Evolutionary conservation across 495 filamentous ascomycete species (phyloP), one percentile per base, ranked within the genome.

Genomic region (Cryomyces minteri): DNA sequence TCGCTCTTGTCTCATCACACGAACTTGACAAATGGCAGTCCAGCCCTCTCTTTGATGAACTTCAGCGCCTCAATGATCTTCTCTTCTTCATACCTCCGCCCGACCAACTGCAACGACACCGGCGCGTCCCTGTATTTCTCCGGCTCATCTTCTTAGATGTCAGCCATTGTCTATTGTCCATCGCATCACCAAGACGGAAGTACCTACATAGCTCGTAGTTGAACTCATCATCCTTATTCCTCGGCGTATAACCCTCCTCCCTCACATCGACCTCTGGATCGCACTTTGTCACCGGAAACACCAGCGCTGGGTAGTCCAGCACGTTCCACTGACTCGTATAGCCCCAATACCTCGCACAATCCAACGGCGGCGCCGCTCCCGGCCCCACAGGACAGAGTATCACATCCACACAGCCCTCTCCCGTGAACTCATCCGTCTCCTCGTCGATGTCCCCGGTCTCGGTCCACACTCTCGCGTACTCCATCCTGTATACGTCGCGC

Each of bases 271-370:
- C 39, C 7, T 43, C 50, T 28, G 54, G 51, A 36, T 73, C 69
- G 10, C 73, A 69, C 14, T 57, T 57, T 7, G 68, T 36, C 18
- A 69, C 67, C 0, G 76, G 76, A 52, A 82, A 77, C 0, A 75
- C 62, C 4, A 65, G 57, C 18, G 67, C 70, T 7, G 77, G 82
- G 49, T 78, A 77, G 54, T 84, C 79, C 0, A 84, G 59, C 33
- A 83, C 52, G 51, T 88, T 86, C 79, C 80, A 88, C 48, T 82
- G 73, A 4, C 67, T 62, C 0, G 78, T 82, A 44, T 84, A 88
- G 10, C 70, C 68, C 80, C 79, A 83, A 55, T 80, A 83, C 11
- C 70, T 69, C 0, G 71, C 64, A 10, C 72, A 73, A 32, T 72
- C 71, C 41, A 78, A 67, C 43, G 67, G 68, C 5, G 75, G 68